Evolutionary conservation across 2,329 filamentous ascomycete genomes (phyloP).

Genomic region (Ophiocordyceps camponoti-rufipedis): DNA sequence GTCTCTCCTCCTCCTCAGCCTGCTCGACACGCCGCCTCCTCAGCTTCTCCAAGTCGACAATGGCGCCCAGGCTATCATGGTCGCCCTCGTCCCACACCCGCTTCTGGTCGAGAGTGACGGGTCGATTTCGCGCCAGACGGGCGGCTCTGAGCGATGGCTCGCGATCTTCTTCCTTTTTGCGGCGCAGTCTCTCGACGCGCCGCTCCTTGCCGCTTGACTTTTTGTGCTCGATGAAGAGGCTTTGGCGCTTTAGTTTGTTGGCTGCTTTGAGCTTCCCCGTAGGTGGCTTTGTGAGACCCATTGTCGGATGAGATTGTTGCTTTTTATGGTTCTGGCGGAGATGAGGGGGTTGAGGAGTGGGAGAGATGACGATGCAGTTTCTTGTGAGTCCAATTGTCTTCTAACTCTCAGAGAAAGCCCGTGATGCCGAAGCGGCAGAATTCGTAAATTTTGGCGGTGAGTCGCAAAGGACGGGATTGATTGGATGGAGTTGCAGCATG

Average conservation of each 20-base stretch:
- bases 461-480: conserved; percentile 3
- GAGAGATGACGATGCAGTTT: too few species aligned
- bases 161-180: conserved; percentile 72
- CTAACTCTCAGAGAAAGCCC: not conserved
- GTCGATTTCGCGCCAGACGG: conserved; percentile 60
- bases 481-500: conserved; percentile 6
- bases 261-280: conserved; percentile 27
- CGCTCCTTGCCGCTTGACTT: conserved; percentile 54
- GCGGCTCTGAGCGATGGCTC: conserved; percentile 59
- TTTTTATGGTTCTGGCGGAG: not conserved
- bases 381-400: too few species aligned
- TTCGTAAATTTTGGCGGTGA: conserved; percentile 22
- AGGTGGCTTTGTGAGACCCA: conserved; percentile 17
- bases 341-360: too few species aligned
- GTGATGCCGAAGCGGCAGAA: conserved; percentile 11
- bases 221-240: conserved; percentile 66
- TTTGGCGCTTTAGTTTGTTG: conserved; percentile 67
- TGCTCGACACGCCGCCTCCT: conserved; percentile 38
- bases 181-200: conserved; percentile 56
- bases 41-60: conserved; percentile 40
- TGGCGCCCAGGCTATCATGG: conserved; percentile 35
- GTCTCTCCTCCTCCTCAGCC: conserved; percentile 26
- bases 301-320: conserved; percentile 2
- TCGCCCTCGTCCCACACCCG: conserved; percentile 74
- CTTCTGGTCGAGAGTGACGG: conserved; percentile 70